Conservation (phyloP, 495 filamentous ascomycete species). For the Aspergillus taichungensis region DNA sequence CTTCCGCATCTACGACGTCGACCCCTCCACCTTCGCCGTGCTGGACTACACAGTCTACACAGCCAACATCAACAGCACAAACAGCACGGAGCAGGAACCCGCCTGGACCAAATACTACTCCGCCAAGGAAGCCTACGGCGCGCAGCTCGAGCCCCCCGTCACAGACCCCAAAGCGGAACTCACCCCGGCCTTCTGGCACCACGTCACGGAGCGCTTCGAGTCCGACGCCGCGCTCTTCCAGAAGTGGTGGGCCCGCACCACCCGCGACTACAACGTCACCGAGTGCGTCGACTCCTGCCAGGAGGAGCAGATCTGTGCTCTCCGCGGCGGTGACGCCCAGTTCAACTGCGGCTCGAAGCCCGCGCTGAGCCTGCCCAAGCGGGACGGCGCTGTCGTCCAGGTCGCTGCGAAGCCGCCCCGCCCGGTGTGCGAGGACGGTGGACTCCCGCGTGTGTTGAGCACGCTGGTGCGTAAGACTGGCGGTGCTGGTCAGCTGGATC, state of each 20-base stretch:
- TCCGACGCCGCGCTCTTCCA: constrained; percentile 26
- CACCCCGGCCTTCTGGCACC: constrained; percentile 50
- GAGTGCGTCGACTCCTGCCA: constrained; percentile 28
- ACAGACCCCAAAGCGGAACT: constrained; percentile 31
- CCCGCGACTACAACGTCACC: constrained; percentile 24
- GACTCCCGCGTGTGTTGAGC: no score
- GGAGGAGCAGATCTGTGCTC: constrained; percentile 28
- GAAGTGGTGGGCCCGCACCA: constrained; percentile 28
- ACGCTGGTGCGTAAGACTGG: no score
- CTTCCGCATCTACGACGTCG: constrained; percentile 49
- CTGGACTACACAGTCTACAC: constrained; percentile 45
- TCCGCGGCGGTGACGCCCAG: constrained; percentile 32
- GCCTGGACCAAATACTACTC: constrained; percentile 46
- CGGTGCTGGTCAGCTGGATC: no score
- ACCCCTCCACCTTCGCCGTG: constrained; percentile 45
- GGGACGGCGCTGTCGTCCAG: background rate
- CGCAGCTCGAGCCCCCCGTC: constrained; percentile 30
- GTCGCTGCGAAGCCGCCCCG: no score
- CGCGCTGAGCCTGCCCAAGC: no score
- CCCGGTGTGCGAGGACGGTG: no score
- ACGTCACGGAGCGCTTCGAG: constrained; percentile 40
- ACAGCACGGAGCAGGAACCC: constrained; percentile 24
- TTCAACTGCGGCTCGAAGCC: constrained; percentile 15
- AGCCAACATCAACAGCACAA: constrained; percentile 34
- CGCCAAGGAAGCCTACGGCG: constrained; percentile 44